Evolutionary conservation across 139 green algal species (phyloP).

Genomic region (Chlamydomonas sp.): DNA sequence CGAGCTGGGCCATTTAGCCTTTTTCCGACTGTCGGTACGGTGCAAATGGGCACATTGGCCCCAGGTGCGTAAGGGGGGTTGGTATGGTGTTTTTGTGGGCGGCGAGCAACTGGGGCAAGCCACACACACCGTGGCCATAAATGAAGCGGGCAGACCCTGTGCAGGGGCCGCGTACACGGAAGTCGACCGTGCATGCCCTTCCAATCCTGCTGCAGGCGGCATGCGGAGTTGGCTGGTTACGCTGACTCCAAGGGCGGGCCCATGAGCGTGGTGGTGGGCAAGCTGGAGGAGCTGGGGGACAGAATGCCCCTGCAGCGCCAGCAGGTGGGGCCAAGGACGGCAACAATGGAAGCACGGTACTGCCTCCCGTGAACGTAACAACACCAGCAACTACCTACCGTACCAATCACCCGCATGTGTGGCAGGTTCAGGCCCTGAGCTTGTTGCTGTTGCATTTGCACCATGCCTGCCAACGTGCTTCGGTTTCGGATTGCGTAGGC

Average conservation of each 20-base stretch:
- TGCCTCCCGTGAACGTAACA: not conserved
- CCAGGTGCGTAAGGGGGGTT: no score
- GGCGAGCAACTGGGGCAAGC: no score
- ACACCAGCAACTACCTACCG: not conserved
- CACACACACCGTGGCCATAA: no score
- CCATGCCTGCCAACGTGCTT: no score
- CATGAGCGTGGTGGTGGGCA: slow-evolving; percentile 72
- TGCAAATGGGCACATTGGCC: no score
- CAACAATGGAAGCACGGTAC: not conserved
- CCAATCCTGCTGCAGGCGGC: not conserved
- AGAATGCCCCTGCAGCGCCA: slow-evolving; percentile 51
- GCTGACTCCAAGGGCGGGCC: slow-evolving; percentile 41
- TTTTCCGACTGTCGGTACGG: no score
- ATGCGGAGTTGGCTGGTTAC: slow-evolving; percentile 36
- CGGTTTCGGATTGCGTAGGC: no score
- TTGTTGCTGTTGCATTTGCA: no score
- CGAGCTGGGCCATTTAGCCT: no score
- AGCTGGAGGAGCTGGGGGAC: slow-evolving; percentile 73
- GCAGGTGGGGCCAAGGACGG: slow-evolving; percentile 45
- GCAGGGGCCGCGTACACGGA: not conserved
- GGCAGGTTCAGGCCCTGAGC: no score
- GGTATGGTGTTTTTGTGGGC: no score
- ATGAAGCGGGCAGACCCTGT: no score
- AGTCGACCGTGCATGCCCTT: not conserved
- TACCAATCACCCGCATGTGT: not conserved